Evolutionary conservation across 768 basidiomycete species (phyloP), one percentile per base, ranked within the genome.

Genomic region (Termitomyces sp.): DNA sequence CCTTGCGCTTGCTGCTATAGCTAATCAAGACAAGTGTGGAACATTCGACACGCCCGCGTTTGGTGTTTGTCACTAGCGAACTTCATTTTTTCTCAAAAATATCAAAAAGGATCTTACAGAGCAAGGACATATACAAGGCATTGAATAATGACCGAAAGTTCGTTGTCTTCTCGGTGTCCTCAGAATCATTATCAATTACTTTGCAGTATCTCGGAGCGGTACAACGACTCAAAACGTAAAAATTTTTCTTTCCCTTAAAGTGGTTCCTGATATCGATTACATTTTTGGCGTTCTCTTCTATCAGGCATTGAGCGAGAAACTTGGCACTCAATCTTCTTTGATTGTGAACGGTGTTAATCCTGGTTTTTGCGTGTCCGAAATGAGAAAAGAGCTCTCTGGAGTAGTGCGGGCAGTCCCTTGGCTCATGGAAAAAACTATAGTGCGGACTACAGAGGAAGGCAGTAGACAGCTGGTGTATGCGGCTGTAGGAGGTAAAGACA

Each of bases 41-140:
- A 24, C 55, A 72, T 54, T 47, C 65, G 0, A 69, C 72, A 0
- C 65, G 57, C 1, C 74, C 78, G 1, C 68, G 76, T 16, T 36
- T 81, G 2, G 77, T 77, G 12, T 63, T 81, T 28, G 75, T 81
- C 7, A 56, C 73, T 0, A 81, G 81, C 52, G 80, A 73, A 36
- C 56, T 71, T 0, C 80, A 81, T 57, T 73, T 71, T 54, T 66
- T 55, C 57, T 63, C 65, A 0, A 54, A 58, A 10, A 46, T 76
- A 1, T 59, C 62, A 0, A 62, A 69, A 22, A 52, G 61, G 1
- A 54, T 73, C 12, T 20, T 68, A 9, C 62, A 70, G 0, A 56
- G 61, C 7, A 37, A 64, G 3, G 18, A 52, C 36, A 52, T 52
- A 52, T 52, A 62, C 44, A 55, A 66, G 15, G 64, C 63, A 0